These are phyloP conservation scores for Ephemerocybe angulata DNA, from an alignment of 768 basidiomycete genomes.

Conservation along the genomic window DNA sequence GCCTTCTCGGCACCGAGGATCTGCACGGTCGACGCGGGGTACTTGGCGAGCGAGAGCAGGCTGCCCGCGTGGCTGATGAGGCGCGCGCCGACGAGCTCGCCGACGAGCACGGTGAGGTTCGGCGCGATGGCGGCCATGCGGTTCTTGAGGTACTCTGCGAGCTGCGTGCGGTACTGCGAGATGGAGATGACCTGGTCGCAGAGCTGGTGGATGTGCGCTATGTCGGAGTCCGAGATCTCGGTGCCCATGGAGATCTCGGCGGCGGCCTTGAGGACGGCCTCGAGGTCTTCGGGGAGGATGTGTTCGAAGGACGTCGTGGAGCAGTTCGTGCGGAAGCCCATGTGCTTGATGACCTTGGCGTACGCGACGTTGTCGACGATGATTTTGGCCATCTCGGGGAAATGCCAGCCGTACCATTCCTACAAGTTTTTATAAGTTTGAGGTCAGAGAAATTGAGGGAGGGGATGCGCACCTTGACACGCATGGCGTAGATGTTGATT, in stretches of 20 bases:
- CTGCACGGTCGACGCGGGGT: conserved; percentile 97
- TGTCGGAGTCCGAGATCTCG: conserved; percentile 95
- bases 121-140: conserved; percentile 98
- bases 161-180: conserved; percentile 88
- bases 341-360: conserved; percentile 85
- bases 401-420: conserved; percentile 99
- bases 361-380: conserved; percentile 96
- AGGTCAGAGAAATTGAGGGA: conserved; percentile 1
- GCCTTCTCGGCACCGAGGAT: conserved; percentile 99
- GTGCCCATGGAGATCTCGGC: conserved; percentile 99
- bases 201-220: conserved; percentile 92
- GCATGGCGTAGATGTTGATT: conserved; percentile 99
- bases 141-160: conserved; percentile 94
- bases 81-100: conserved; percentile 89
- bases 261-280: conserved; percentile 89
- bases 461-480: conserved; percentile 74
- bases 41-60: conserved; percentile 91
- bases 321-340: conserved; percentile 98
- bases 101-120: conserved; percentile 88
- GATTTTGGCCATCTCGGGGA: conserved; percentile 99
- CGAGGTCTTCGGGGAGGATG: conserved; percentile 95
- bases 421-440: conserved; percentile 24
- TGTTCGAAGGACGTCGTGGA: conserved; percentile 78
- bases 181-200: conserved; percentile 99
- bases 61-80: conserved; percentile 96